Conservation (phyloP, 169 alveolate species). For the Eimeria sp. region DNA sequence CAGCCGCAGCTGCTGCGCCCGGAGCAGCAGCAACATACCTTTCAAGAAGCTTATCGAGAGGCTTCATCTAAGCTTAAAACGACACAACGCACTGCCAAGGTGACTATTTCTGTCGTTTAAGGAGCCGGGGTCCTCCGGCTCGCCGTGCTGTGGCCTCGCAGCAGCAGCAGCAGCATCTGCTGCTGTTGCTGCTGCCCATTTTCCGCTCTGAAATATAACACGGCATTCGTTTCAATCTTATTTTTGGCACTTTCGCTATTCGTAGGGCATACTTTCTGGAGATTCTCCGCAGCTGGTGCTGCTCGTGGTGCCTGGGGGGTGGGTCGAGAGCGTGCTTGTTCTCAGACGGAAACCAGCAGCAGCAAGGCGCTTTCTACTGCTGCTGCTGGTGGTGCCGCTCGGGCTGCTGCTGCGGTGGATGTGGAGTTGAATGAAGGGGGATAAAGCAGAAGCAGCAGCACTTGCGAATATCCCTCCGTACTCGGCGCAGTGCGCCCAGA, state of each 20-base stretch:
- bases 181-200: slow-evolving; percentile 43
- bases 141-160: slow-evolving; percentile 64
- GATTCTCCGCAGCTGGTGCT: slow-evolving; percentile 27
- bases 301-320: slow-evolving; percentile 38
- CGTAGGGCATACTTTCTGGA: slow-evolving; percentile 17
- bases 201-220: slow-evolving; percentile 56
- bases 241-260: slow-evolving; percentile 12
- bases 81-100: slow-evolving; percentile 48
- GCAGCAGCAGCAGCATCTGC: slow-evolving; percentile 70
- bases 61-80: slow-evolving; percentile 23
- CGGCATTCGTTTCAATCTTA: slow-evolving; percentile 17
- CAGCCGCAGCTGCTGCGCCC: slow-evolving; percentile 57
- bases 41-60: slow-evolving; percentile 13
- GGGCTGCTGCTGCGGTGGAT: slow-evolving; percentile 6
- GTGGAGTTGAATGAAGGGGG: neutral
- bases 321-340: slow-evolving; percentile 52
- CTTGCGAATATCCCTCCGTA: neutral
- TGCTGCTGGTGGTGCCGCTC: slow-evolving; percentile 36
- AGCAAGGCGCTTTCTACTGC: slow-evolving; percentile 54
- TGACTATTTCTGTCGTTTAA: slow-evolving; percentile 55
- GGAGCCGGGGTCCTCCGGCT: slow-evolving; percentile 50
- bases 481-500: slow-evolving; percentile 20
- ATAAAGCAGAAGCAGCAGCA: slow-evolving; percentile 46
- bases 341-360: slow-evolving; percentile 6
- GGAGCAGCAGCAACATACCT: slow-evolving; percentile 48